Percentiles rank a stretch among this genome's conserved stretches.
Conservation (phyloP, 192 early-diverging fungal species). For the Coemansia sp. region DNA sequence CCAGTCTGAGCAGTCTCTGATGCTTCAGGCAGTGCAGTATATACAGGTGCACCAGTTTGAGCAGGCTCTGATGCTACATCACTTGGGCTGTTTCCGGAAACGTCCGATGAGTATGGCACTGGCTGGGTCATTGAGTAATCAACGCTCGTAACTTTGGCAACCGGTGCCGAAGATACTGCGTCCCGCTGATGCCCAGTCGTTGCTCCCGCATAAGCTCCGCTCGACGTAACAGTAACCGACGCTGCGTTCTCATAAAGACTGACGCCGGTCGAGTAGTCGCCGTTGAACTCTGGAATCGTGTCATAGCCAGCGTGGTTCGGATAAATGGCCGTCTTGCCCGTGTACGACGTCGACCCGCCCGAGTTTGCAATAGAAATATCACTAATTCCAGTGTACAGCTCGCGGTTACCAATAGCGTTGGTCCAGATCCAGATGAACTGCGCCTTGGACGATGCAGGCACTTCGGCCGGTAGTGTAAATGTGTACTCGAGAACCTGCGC, state of each 20-base stretch:
- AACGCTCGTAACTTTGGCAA: neutral
- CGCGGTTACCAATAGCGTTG: conserved; percentile 60
- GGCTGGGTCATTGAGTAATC: neutral
- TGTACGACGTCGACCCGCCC: conserved; percentile 17
- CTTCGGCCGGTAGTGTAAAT: conserved; percentile 45
- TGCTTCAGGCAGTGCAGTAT: no score
- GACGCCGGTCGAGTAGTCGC: neutral
- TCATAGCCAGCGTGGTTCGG: conserved; percentile 37
- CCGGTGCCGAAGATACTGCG: neutral
- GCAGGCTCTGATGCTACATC: neutral
- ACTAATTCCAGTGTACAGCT: conserved; percentile 38
- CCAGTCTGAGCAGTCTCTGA: no score
- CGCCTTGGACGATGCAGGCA: conserved; percentile 52
- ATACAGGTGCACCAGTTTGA: neutral
- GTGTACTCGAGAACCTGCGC: conserved; percentile 4
- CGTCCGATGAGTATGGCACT: neutral
- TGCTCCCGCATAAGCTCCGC: neutral
- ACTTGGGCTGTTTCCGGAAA: neutral
- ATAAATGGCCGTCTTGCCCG: conserved; percentile 19
- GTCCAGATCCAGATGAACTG: conserved; percentile 62
- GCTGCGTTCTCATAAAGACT: neutral
- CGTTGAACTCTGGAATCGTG: conserved; percentile 45
- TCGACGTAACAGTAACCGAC: neutral
- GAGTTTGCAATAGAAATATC: conserved; percentile 14
- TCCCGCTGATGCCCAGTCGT: neutral